A percentile compares a stretch with the other conserved stretches of the same genome.
phyloP scores from a whole-genome alignment of 2,329 filamentous ascomycete species.

The Penicillium verrucosum region DNA sequence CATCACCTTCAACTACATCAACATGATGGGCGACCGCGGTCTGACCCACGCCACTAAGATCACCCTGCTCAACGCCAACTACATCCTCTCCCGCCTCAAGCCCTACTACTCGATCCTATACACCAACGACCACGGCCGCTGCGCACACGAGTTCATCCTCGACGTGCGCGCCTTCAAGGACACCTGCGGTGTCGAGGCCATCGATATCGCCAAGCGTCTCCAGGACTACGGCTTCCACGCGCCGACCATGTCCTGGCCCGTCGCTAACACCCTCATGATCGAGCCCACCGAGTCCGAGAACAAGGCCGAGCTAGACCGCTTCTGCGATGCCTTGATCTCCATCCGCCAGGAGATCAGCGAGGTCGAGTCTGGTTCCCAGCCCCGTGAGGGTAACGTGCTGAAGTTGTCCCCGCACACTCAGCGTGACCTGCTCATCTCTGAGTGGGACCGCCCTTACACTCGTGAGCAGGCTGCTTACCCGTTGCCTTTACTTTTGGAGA shows the following conservation, averaged over 20 bases:
- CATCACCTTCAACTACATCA: slow-evolving; percentile 93
- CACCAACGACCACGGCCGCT: slow-evolving; percentile 81
- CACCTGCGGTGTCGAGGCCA: slow-evolving; percentile 77
- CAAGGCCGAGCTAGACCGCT: slow-evolving; percentile 88
- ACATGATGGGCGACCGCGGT: slow-evolving; percentile 82
- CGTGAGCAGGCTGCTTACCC: slow-evolving; percentile 86
- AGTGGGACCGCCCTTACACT: slow-evolving; percentile 81
- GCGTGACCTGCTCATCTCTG: slow-evolving; percentile 69
- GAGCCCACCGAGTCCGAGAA: slow-evolving; percentile 94
- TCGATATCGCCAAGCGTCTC: slow-evolving; percentile 92
- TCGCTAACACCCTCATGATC: slow-evolving; percentile 94
- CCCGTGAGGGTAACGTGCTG: slow-evolving; percentile 74
- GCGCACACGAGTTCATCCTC: slow-evolving; percentile 96
- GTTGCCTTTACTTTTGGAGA: slow-evolving; percentile 75
- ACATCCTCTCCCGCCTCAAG: slow-evolving; percentile 83
- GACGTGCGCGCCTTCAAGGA: slow-evolving; percentile 83
- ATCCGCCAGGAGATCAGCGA: slow-evolving; percentile 83
- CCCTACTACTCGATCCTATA: slow-evolving; percentile 90
- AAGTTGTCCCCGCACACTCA: slow-evolving; percentile 87
- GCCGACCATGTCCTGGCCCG: slow-evolving; percentile 95
- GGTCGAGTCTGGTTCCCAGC: slow-evolving; percentile 74
- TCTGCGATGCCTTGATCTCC: slow-evolving; percentile 82
- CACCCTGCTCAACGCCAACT: slow-evolving; percentile 94
- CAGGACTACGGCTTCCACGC: slow-evolving; percentile 98
- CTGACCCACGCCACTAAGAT: slow-evolving; percentile 87